Base-by-base conservation (phyloP, 352 stramenopile genomes). In the Thalassiosira sp. region DNA sequence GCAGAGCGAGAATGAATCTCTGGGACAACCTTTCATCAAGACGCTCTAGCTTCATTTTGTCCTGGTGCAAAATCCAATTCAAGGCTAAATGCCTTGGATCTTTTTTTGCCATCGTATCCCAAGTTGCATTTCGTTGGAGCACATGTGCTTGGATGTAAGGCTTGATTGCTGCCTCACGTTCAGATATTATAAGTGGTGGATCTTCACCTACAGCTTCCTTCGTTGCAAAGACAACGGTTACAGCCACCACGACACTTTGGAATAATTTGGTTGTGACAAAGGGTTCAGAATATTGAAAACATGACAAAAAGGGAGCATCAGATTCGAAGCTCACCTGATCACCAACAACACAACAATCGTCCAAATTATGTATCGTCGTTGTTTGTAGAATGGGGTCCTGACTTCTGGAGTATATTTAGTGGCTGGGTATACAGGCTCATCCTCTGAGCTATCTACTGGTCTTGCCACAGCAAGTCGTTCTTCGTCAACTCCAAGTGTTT, bases 51-150 rank as follows among this genome's bases (percentile, higher is more conserved):
- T 71, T 46, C 72, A 77, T 37, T 16, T 66, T 46, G 43, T 81
- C 72, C 3, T 53, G 43, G 33, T 73, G 35, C 13, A 77, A 51
- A 58, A 81, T 77, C 72, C 72, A 81, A 63, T 81, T 43, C 48
- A 81, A 43, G 1, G 72, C 72, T 5, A 72, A 22, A 11, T 42
- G 10, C 20, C 66, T 27, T 22, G 72, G 72, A 58, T 79, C 62
- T 11, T 25, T 62, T n/a, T 33, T 20, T 35, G 16, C 6, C 56
- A 70, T 68, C 2, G 28, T 13, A 33, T 66, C 40, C 43, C 61
- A 72, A 11, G 33, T 72, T 49, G 33, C 60, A 59, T 61, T 65
- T 1, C 59, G 27, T 16, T 46, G 57, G 22, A 76, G 48, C n/a
- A 70, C 57, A 22, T 40, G 5, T 40, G 33, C 5, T 40, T 40